A percentile compares a stretch with the other conserved stretches of the same genome.
phyloP scores from a whole-genome alignment of 108 stramenopile species.

The Stephanodiscus minutulus region DNA sequence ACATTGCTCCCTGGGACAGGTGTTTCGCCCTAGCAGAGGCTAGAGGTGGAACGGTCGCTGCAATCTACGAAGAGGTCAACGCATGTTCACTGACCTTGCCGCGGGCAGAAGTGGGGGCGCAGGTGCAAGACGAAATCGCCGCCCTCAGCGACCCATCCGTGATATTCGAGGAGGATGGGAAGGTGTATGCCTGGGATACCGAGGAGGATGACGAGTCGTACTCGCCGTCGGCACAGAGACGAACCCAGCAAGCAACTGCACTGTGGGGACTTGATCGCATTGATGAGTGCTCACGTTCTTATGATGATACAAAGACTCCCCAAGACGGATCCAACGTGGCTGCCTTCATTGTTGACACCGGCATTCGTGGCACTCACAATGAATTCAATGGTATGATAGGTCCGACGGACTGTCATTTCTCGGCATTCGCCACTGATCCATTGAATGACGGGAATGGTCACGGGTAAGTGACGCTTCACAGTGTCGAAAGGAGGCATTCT shows the following conservation, averaged over 20 bases:
- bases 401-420: neutral
- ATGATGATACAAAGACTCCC: neutral
- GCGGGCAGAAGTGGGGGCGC: neutral
- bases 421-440: neutral
- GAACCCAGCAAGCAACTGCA: neutral
- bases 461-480: neutral
- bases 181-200: neutral
- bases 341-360: neutral
- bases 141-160: neutral
- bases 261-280: conserved; percentile 1
- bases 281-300: neutral
- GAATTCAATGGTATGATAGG: neutral
- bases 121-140: neutral
- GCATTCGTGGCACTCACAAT: neutral
- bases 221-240: neutral
- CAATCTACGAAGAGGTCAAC: conserved; percentile 1
- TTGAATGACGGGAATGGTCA: neutral
- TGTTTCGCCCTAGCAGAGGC: neutral
- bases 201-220: neutral
- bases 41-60: neutral
- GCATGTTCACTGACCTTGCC: neutral
- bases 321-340: neutral
- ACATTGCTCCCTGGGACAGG: neutral
- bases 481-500: neutral
- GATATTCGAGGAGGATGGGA: neutral